Base-by-base conservation (phyloP, 106 monocot genomes). In the Phalaenopsis aphrodite region DNA sequence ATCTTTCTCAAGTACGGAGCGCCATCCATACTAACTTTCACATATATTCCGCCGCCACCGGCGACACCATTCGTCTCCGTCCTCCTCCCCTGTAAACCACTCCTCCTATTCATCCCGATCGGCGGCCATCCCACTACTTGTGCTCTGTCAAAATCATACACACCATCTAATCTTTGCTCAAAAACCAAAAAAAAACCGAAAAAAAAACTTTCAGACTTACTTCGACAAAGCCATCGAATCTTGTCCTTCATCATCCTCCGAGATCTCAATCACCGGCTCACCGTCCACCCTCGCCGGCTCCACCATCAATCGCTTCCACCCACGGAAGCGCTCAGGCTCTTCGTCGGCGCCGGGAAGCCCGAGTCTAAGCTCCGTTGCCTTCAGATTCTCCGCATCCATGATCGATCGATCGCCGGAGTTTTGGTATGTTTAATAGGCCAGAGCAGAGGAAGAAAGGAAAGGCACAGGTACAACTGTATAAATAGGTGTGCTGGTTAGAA, bases 1-100 rank as follows among this genome's bases (percentile, higher is more conserved):
- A 98, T 90, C 87, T 98, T 98, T 36, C 98, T 86, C 10, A 98
- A 86, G 65, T 98, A 98, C 0, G 98, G 98, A 8, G 94, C 98
- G 0, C 98, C 98, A 76, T 98, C 98, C 75, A 98, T 92, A 55
- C 90, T 90, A 2, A 98, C 98, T 68, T 98, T 98, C 56, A 98
- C 98, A 49, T 87, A 92, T 3, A 87, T 81, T 37, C 82, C 75
- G 77, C 55, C 17, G 74, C 83, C 12, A 73, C 55, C 55, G 18
- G 66, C 30, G 38, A 42, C 56, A 58, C 76, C 24, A 10, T 69
- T 82, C 2, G 84, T 81, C 74, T 74, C 82, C 2, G 86, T 47
- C 56, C 79, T 84, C 30, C 82, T 74, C 15, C 82, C 39, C 18
- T 43, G 11, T 61, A 95, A 81, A 78, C 81, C 83, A 81, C 89